phyloP scores from a whole-genome alignment of 2,329 filamentous ascomycete genomes.

The Fusarium caatingaense region DNA sequence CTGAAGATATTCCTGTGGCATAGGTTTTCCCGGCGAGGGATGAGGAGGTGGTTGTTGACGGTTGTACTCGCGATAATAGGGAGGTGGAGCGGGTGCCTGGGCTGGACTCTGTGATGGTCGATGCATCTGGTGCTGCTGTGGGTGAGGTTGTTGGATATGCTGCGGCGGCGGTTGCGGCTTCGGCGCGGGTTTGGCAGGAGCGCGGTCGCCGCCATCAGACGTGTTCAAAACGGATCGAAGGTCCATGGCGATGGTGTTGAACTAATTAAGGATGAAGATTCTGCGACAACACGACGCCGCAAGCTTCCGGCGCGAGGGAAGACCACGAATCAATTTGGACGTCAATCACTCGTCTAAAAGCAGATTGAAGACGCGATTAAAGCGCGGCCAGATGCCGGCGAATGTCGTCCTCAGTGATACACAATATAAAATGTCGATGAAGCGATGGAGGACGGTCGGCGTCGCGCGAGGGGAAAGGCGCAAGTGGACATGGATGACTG shows the following conservation, averaged over 20 bases:
- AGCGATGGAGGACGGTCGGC: constrained; percentile 38
- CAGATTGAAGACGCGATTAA: constrained; percentile 40
- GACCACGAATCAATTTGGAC: constrained; percentile 39
- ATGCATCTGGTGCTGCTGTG: constrained; percentile 58
- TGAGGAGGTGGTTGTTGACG: constrained; percentile 58
- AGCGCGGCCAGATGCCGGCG: constrained; percentile 10
- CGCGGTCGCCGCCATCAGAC: constrained; percentile 58
- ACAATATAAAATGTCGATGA: background rate
- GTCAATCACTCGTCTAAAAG: constrained; percentile 32
- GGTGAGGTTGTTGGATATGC: constrained; percentile 49
- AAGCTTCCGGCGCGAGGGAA: constrained; percentile 32
- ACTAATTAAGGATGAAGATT: constrained; percentile 12
- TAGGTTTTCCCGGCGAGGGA: constrained; percentile 60
- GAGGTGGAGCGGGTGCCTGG: constrained; percentile 40
- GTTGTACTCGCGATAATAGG: constrained; percentile 65
- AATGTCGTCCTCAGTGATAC: constrained; percentile 13
- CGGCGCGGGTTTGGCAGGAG: constrained; percentile 49
- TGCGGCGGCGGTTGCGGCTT: constrained; percentile 51
- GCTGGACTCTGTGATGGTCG: constrained; percentile 53
- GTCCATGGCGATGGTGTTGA: constrained; percentile 56
- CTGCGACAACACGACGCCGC: constrained; percentile 34
- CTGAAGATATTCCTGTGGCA: constrained; percentile 58
- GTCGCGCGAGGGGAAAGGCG: constrained; percentile 45
- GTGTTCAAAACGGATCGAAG: constrained; percentile 66
- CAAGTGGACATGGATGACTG: constrained; percentile 48